phyloP scores from a whole-genome alignment of 768 basidiomycete genomes.

The Tulasnella sp. region DNA sequence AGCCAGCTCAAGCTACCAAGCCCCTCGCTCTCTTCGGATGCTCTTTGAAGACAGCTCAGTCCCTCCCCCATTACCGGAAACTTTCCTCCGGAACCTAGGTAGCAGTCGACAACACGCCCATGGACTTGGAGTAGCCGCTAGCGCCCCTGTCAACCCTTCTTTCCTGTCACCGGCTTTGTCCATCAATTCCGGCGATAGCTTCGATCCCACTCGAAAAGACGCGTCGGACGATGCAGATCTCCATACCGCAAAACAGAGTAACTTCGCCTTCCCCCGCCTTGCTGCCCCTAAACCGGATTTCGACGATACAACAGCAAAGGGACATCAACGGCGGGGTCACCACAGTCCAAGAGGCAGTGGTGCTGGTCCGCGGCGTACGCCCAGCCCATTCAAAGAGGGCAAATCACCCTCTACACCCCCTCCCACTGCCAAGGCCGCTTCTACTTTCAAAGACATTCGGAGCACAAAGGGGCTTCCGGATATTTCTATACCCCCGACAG shows the following conservation, averaged over 20 bases:
- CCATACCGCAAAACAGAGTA: constrained; percentile 35
- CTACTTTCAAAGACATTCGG: constrained; percentile 22
- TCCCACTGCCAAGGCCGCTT: neutral
- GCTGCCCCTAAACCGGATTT: neutral
- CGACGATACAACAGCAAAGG: constrained; percentile 9
- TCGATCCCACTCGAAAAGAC: constrained; percentile 20
- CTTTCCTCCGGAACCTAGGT: constrained; percentile 16
- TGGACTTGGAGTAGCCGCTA: constrained; percentile 18
- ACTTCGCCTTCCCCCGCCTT: constrained; percentile 40
- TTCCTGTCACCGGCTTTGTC: constrained; percentile 11
- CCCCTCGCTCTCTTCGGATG: constrained; percentile 66
- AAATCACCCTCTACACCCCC: constrained; percentile 3
- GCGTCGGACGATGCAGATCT: constrained; percentile 24
- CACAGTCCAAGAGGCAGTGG: constrained; percentile 11
- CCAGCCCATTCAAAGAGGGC: constrained; percentile 3
- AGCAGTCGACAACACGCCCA: constrained; percentile 21
- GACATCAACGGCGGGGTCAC: neutral
- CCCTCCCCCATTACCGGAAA: constrained; percentile 12
- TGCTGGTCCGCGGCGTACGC: neutral
- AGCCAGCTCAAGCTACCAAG: constrained; percentile 19
- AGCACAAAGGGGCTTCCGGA: constrained; percentile 28
- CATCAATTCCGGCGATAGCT: neutral
- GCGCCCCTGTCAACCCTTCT: constrained; percentile 16
- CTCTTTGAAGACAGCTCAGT: constrained; percentile 47
- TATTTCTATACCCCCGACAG: constrained; percentile 30